phyloP scores from a whole-genome alignment of 208 protist genomes.

The Crithidia acanthocephali region DNA sequence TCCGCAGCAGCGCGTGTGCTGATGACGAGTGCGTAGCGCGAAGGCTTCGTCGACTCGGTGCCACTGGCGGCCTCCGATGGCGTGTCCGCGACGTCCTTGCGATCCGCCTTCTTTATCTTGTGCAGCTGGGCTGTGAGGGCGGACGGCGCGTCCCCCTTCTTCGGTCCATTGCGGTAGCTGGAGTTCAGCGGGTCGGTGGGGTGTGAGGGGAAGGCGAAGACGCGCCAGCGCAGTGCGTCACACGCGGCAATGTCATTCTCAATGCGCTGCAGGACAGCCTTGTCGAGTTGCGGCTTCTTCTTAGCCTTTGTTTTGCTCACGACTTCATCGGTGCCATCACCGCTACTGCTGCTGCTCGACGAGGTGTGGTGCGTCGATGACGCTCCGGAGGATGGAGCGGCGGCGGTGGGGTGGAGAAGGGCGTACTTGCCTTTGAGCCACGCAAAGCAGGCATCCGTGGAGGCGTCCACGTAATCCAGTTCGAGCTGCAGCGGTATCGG shows the following conservation, averaged over 20 bases:
- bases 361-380: background rate
- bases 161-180: conserved; percentile 37
- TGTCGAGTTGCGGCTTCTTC: conserved; percentile 14
- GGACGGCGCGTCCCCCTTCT: conserved; percentile 5
- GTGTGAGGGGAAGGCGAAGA: conserved; percentile 54
- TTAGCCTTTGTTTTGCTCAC: background rate
- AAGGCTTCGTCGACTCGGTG: background rate
- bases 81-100: background rate
- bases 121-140: conserved; percentile 8
- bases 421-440: conserved; percentile 49
- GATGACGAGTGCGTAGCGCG: conserved; percentile 16
- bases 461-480: conserved; percentile 25
- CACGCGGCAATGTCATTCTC: conserved; percentile 61
- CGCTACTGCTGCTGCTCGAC: background rate
- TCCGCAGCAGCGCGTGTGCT: conserved; percentile 12
- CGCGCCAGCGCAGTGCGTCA: conserved; percentile 44
- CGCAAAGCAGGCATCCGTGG: conserved; percentile 47
- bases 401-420: background rate
- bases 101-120: conserved; percentile 9
- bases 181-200: conserved; percentile 30
- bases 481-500: conserved; percentile 21
- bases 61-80: background rate
- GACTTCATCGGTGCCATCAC: background rate
- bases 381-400: no score
- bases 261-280: conserved; percentile 18